Conservation (phyloP, 1,284 basidiomycete species). For the Trichosporon coremiiforme region DNA sequence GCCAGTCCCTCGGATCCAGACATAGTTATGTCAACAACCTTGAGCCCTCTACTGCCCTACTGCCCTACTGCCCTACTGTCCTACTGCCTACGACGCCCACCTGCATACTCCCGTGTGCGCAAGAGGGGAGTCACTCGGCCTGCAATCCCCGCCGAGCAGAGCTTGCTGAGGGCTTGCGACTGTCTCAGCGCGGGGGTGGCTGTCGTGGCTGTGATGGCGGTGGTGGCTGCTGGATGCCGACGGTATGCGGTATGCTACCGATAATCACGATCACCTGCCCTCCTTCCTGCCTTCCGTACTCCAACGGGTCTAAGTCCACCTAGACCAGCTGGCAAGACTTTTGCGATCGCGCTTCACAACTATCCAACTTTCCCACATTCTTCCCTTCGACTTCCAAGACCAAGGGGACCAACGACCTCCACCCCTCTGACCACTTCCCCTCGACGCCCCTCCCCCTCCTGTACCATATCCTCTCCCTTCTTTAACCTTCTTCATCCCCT, state of each 20-base stretch:
- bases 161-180: neutral
- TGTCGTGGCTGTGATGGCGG: too few species aligned
- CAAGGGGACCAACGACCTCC: slow-evolving; percentile 10
- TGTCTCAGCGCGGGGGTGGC: neutral
- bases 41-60: neutral
- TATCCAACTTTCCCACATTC: slow-evolving; percentile 15
- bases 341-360: slow-evolving; percentile 4
- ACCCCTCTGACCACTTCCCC: neutral
- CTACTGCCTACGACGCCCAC: slow-evolving; percentile 7
- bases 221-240: neutral
- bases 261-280: slow-evolving; percentile 5
- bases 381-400: neutral
- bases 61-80: too few species aligned
- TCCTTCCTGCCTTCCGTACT: neutral
- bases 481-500: neutral
- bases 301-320: neutral
- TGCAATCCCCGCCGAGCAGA: slow-evolving; percentile 9
- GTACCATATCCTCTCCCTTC: neutral
- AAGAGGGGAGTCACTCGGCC: neutral
- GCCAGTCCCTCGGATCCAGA: slow-evolving; percentile 12
- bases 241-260: neutral
- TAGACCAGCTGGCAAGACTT: neutral
- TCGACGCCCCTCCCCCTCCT: neutral
- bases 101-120: slow-evolving; percentile 7
- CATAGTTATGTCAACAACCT: slow-evolving; percentile 5